These are phyloP conservation scores for Aspergillus ruber DNA, from an alignment of 2,329 filamentous ascomycete species.

Conservation along the genomic window DNA sequence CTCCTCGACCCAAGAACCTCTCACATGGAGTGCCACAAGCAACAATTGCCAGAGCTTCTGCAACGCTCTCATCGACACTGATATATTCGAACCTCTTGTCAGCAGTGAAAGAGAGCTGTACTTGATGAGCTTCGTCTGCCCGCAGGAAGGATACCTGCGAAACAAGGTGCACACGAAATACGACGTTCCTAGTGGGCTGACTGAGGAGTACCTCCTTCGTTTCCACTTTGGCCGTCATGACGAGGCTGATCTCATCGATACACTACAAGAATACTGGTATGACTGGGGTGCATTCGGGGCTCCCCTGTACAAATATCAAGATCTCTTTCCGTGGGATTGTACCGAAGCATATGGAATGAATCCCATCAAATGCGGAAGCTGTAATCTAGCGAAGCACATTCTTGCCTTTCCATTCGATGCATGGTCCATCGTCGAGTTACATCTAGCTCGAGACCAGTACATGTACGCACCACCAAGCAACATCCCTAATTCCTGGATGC, in stretches of 20 bases:
- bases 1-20: conserved; percentile 21
- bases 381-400: conserved; percentile 41
- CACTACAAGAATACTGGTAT: conserved; percentile 41
- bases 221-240: conserved; percentile 36
- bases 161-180: conserved; percentile 25
- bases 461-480: conserved; percentile 24
- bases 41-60: conserved; percentile 39
- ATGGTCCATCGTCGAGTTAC: conserved; percentile 38
- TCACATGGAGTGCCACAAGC: conserved; percentile 25
- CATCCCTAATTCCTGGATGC: conserved; percentile 21
- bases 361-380: conserved; percentile 33
- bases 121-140: conserved; percentile 37
- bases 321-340: conserved; percentile 45
- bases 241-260: conserved; percentile 41
- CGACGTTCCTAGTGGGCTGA: conserved; percentile 35
- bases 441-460: conserved; percentile 30
- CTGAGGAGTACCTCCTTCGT: conserved; percentile 39
- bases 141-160: conserved; percentile 16
- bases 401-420: conserved; percentile 43
- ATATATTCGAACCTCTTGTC: conserved; percentile 26
- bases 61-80: conserved; percentile 27
- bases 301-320: conserved; percentile 36
- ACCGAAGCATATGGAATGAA: conserved; percentile 39
- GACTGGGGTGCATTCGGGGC: conserved; percentile 40
- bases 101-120: conserved; percentile 22